phyloP scores from a whole-genome alignment of 257 asterid species.

The Capsicum baccatum region DNA sequence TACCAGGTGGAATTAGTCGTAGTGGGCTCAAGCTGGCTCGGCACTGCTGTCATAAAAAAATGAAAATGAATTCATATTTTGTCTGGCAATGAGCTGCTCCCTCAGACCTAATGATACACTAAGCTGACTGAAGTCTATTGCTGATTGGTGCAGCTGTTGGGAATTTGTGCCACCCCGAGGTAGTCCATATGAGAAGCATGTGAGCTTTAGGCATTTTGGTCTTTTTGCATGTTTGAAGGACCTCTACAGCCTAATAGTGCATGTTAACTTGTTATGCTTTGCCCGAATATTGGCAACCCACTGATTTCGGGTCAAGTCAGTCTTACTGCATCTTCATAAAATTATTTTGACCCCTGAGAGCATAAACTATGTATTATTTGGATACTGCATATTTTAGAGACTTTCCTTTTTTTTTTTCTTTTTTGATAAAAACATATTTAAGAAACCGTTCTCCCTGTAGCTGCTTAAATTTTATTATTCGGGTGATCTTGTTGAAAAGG shows the following conservation, averaged over 20 bases:
- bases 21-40: neutral
- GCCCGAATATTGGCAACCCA: neutral
- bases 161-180: neutral
- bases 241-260: neutral
- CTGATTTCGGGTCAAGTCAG: neutral
- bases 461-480: neutral
- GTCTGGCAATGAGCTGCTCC: neutral
- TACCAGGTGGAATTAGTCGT: neutral
- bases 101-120: neutral
- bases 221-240: neutral
- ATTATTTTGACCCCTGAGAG: neutral
- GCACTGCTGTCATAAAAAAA: neutral
- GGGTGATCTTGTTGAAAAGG: neutral
- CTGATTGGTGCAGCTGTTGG: neutral
- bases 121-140: slow-evolving; percentile 1
- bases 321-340: slow-evolving; percentile 1
- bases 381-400: neutral
- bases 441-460: neutral
- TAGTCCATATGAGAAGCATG: neutral
- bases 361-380: neutral
- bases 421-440: neutral
- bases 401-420: neutral
- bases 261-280: neutral
- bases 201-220: neutral
- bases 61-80: neutral